Conservation (phyloP, 1,284 basidiomycete species). For the Marasmius tenuissimus region DNA sequence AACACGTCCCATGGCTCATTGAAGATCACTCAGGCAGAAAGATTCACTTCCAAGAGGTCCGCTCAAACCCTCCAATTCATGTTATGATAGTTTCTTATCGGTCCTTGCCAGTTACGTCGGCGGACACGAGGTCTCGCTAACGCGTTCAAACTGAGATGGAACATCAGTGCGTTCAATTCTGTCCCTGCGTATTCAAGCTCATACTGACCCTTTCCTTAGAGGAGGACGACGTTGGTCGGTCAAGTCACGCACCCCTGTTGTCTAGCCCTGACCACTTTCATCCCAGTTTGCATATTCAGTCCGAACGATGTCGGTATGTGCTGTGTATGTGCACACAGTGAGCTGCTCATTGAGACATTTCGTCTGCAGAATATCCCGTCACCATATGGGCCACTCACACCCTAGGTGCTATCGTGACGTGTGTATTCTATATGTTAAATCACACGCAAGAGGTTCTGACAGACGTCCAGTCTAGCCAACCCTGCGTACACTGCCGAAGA, state of each 20-base stretch:
- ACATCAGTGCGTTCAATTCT: constrained; percentile 47
- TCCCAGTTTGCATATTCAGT: constrained; percentile 64
- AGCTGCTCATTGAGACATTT: constrained; percentile 3
- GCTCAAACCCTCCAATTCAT: constrained; percentile 9
- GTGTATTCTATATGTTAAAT: constrained; percentile 21
- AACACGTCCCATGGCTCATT: constrained; percentile 58
- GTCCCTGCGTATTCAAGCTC: constrained; percentile 1
- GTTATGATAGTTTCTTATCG: background rate
- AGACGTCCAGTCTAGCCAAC: constrained; percentile 50
- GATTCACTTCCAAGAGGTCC: constrained; percentile 51
- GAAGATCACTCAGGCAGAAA: constrained; percentile 58
- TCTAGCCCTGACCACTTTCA: background rate
- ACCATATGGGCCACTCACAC: constrained; percentile 76
- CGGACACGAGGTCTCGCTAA: constrained; percentile 65
- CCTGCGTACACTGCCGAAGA: constrained; percentile 72
- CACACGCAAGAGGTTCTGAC: constrained; percentile 1
- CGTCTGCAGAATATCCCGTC: constrained; percentile 65
- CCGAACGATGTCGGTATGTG: constrained; percentile 64
- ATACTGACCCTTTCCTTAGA: constrained; percentile 20
- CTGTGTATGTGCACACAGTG: background rate
- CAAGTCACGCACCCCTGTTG: background rate
- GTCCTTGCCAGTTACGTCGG: constrained; percentile 37
- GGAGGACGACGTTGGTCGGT: constrained; percentile 39
- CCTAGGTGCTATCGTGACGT: constrained; percentile 72
- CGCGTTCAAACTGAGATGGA: constrained; percentile 53